A percentile compares a stretch with the other conserved stretches of the same genome.
Evolutionary conservation across 495 filamentous ascomycete species (phyloP).

Genomic region (Hypoxylon crocopeplum): DNA sequence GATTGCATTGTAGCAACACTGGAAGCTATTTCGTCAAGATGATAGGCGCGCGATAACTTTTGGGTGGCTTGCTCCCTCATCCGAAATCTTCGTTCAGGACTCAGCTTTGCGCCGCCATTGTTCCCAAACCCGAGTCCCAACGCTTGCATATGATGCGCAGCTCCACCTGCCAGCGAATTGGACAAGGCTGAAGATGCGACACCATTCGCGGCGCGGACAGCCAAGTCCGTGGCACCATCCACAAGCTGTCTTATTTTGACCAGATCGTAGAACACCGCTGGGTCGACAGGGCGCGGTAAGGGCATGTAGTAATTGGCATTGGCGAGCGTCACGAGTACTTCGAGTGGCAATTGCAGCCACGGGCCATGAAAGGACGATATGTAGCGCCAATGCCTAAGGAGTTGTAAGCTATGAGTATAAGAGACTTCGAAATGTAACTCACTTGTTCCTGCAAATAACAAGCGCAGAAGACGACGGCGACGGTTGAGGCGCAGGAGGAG

Average conservation of each 20-base stretch:
- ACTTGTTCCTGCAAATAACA: slow-evolving; percentile 79
- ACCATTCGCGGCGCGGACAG: slow-evolving; percentile 76
- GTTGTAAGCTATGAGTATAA: slow-evolving; percentile 8
- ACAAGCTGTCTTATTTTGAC: slow-evolving; percentile 79
- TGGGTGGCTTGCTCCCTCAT: slow-evolving; percentile 80
- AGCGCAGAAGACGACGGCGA: slow-evolving; percentile 61
- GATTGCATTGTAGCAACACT: slow-evolving; percentile 85
- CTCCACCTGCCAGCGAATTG: slow-evolving; percentile 54
- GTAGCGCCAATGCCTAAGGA: slow-evolving; percentile 75
- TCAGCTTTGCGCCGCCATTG: slow-evolving; percentile 68
- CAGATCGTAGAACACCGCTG: slow-evolving; percentile 80
- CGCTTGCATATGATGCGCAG: slow-evolving; percentile 61
- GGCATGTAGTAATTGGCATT: slow-evolving; percentile 79
- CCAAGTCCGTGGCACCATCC: slow-evolving; percentile 77
- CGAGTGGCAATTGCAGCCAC: slow-evolving; percentile 85
- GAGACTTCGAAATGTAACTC: slow-evolving; percentile 41
- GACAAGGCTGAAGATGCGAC: slow-evolving; percentile 67
- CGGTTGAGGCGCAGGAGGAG: slow-evolving; percentile 48
- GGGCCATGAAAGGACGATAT: slow-evolving; percentile 85
- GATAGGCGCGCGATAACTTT: slow-evolving; percentile 76
- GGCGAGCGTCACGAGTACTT: slow-evolving; percentile 78
- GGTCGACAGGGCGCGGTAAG: slow-evolving; percentile 77
- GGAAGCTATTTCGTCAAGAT: slow-evolving; percentile 79
- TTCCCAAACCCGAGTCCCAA: slow-evolving; percentile 66
- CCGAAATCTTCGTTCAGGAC: slow-evolving; percentile 72